These are phyloP conservation scores for Claviceps quebecensis DNA, from an alignment of 2,329 filamentous ascomycete species.

Conservation along the genomic window DNA sequence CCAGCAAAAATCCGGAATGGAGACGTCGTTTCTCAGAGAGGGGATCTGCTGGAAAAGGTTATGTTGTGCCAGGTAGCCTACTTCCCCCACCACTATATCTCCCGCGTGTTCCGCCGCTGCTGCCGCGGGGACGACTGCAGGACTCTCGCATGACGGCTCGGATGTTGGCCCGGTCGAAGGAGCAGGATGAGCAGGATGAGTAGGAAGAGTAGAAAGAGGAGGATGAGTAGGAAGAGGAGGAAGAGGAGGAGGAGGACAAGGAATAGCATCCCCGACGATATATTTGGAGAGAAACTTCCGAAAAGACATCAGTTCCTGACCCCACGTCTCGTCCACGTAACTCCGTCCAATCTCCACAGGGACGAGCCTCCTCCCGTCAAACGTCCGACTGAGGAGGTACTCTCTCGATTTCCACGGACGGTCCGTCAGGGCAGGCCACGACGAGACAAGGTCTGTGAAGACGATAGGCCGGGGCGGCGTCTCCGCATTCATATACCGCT, in stretches of 20 bases:
- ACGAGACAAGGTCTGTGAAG: constrained; percentile 45
- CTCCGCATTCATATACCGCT: constrained; percentile 40
- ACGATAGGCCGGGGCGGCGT: constrained; percentile 47
- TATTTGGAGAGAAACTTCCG: constrained; percentile 51
- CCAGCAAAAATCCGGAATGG: constrained; percentile 75
- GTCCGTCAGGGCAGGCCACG: constrained; percentile 64
- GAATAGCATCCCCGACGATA: constrained; percentile 25
- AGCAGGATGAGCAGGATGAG: too few species aligned
- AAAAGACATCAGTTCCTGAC: constrained; percentile 68
- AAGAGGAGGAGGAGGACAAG: too few species aligned
- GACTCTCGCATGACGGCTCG: too few species aligned
- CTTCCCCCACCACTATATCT: too few species aligned
- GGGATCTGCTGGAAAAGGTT: constrained; percentile 77
- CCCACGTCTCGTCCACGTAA: constrained; percentile 78
- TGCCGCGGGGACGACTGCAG: not conserved
- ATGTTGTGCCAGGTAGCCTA: constrained; percentile 84
- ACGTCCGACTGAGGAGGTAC: constrained; percentile 62
- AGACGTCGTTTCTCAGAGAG: constrained; percentile 58
- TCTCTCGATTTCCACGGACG: constrained; percentile 57
- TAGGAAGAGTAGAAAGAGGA: too few species aligned
- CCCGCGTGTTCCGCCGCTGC: constrained; percentile 13
- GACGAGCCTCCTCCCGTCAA: constrained; percentile 64
- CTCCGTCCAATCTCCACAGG: constrained; percentile 76
- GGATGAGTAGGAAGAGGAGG: too few species aligned
- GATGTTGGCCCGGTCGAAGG: too few species aligned